These are phyloP conservation scores for Lomentospora prolificans DNA, from an alignment of 2,329 filamentous ascomycete species.

Conservation along the genomic window DNA sequence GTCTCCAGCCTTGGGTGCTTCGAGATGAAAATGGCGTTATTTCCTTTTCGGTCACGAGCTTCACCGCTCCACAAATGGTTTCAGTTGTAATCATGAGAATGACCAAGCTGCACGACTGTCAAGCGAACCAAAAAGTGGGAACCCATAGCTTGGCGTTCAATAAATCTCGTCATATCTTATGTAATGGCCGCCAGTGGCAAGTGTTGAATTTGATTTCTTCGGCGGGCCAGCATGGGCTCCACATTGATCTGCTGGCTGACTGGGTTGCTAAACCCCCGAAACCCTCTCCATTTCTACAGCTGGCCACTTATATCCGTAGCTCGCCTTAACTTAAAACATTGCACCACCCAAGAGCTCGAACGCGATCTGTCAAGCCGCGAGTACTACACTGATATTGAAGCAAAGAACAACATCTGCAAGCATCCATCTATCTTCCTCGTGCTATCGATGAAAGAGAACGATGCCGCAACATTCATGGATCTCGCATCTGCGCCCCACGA, in stretches of 20 bases:
- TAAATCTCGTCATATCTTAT: not conserved
- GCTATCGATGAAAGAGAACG: no score
- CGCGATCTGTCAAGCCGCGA: no score
- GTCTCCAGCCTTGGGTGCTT: not conserved
- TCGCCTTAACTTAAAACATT: no score
- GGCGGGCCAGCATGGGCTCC: not conserved
- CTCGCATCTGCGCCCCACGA: no score
- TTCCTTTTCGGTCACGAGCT: not conserved
- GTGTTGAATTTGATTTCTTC: not conserved
- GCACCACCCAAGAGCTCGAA: no score
- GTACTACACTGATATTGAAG: no score
- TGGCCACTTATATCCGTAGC: no score
- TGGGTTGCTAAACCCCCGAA: no score
- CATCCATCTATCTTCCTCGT: no score
- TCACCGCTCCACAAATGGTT: not conserved
- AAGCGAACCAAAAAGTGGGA: not conserved
- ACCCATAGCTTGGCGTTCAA: not conserved
- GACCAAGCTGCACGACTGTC: not conserved
- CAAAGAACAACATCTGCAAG: no score
- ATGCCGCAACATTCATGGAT: no score
- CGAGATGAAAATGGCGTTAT: not conserved
- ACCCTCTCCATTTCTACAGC: no score
- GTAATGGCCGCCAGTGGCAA: not conserved
- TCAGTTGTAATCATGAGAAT: not conserved
- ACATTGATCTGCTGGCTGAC: not conserved